Evolutionary conservation across 352 stramenopile genomes (phyloP), one percentile per base, ranked within the genome.

Genomic region (Phytophthora capsici): DNA sequence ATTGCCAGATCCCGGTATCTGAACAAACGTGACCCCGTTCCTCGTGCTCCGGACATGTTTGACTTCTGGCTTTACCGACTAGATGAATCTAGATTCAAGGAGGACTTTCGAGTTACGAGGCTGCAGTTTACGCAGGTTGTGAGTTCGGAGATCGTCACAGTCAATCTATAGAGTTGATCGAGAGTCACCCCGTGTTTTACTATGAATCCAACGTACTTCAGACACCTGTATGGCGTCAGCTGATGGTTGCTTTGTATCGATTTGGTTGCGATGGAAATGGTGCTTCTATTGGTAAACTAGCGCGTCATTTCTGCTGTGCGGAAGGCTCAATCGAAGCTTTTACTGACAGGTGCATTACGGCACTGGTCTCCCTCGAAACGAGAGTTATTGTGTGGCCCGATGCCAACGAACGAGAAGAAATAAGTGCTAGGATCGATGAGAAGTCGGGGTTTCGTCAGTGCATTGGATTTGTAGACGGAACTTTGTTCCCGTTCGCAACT

Each of bases 401-500:
- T 26, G 6, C 7, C 6, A 6, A 48, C 2, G 51, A 49, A 17
- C 22, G 37, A 10, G 28, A 43, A 10, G 47, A 32, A 32, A 28
- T 52, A 23, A 22, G 5, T 16, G 7, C 9, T 4, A 14, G 50
- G 22, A 57, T 57, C n/a, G n/a, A n/a, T 17, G 16, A 47, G 25
- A 49, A 8, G n/a, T 41, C 28, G 13, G 3, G 51, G 51, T 58
- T 58, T 25, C 7, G 20, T 13, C 5, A 73, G n/a, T 73, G 65
- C 40, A 38, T 69, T 17, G 57, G 65, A n/a, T 2, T 51, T 73
- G n/a, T n/a, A n/a, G n/a, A n/a, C n/a, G n/a, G n/a, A n/a, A n/a
- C n/a, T n/a, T n/a, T n/a, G n/a, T 25, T 69, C 22, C 57, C 57
- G 17, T 40, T 73, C 13, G 56, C 55, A 4, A 30, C 32, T 10